Conservation (phyloP, 805 yeast genomes). For the Teunomyces pallodes region DNA sequence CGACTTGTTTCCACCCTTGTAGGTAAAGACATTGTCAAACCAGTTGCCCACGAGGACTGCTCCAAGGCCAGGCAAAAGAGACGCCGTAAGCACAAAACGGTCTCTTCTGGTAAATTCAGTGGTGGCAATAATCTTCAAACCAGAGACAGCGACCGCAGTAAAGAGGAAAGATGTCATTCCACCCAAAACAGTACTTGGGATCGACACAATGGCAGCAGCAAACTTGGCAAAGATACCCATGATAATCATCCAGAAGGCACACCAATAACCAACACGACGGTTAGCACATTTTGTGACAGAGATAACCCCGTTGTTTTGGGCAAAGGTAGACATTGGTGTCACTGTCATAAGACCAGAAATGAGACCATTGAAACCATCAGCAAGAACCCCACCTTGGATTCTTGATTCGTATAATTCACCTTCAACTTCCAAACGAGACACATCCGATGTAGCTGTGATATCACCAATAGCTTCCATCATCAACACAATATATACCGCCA, state of each 20-base stretch:
- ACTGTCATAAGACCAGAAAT: conserved; percentile 75
- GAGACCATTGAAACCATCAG: conserved; percentile 81
- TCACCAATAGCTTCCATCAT: conserved; percentile 96
- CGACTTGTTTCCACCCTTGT: conserved; percentile 56
- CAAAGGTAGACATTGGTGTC: conserved; percentile 90
- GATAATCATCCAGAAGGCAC: conserved; percentile 72
- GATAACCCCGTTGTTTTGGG: conserved; percentile 94
- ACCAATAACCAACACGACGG: conserved; percentile 75
- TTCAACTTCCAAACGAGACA: conserved; percentile 78
- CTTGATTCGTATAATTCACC: conserved; percentile 80
- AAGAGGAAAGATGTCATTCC: conserved; percentile 83
- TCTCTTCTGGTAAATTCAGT: conserved; percentile 69
- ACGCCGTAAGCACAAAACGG: conserved; percentile 66
- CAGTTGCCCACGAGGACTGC: conserved; percentile 62
- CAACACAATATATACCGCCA: conserved; percentile 76
- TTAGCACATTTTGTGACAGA: conserved; percentile 90
- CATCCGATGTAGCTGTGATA: conserved; percentile 91
- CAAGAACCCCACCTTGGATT: conserved; percentile 89
- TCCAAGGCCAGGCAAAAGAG: conserved; percentile 65
- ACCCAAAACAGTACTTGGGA: conserved; percentile 72
- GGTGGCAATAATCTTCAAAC: conserved; percentile 61
- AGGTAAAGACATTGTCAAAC: conserved; percentile 65
- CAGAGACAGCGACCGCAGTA: conserved; percentile 75
- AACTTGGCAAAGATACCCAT: conserved; percentile 77
- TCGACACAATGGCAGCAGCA: conserved; percentile 63